Evolutionary conservation across 768 basidiomycete species (phyloP), one percentile per base, ranked within the genome.

Genomic region (Kwoniella newhampshirensis): DNA sequence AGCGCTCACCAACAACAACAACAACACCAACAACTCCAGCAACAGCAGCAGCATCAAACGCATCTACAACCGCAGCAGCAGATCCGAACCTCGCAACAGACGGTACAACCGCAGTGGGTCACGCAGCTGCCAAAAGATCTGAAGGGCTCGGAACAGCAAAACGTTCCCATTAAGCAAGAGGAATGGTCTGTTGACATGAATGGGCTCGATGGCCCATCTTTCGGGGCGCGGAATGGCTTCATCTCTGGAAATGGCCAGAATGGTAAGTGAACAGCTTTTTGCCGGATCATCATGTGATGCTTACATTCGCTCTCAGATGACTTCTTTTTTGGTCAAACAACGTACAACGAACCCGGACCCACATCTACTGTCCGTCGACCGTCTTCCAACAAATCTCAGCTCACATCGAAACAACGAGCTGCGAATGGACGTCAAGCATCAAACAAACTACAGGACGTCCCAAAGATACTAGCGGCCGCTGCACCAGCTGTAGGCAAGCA

Each of bases 401-500:
- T n/a, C 35, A 37, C 27, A 18, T n/a, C 32, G 27, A 30, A 32
- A 20, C n/a, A 27, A 37, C 37, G 3, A 25, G n/a, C 45, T 11
- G 17, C n/a, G 5, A 35, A 55, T 21, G 30, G 7, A 9, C 54
- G 45, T 40, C 18, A 23, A 57, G 37, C 4, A 44, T 26, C 55
- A 28, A 15, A 7, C 47, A 55, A 53, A 39, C 20, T 21, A 18
- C 21, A 36, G 30, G 18, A 13, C 8, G 37, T 18, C 21, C 37
- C 26, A 49, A 40, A 26, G 25, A 32, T 26, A 41, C 25, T 17
- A 36, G 37, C 36, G 5, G 37, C 45, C 17, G 41, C 48, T 28
- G 44, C n/a, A 30, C 51, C 63, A 5, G 40, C 57, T 3, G 68
- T 68, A 5, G 73, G 71, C 40, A 73, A 74, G 50, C 75, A 76